Base-by-base conservation (phyloP, 192 early-diverging fungal species). In the Chytriomyces sp. region DNA sequence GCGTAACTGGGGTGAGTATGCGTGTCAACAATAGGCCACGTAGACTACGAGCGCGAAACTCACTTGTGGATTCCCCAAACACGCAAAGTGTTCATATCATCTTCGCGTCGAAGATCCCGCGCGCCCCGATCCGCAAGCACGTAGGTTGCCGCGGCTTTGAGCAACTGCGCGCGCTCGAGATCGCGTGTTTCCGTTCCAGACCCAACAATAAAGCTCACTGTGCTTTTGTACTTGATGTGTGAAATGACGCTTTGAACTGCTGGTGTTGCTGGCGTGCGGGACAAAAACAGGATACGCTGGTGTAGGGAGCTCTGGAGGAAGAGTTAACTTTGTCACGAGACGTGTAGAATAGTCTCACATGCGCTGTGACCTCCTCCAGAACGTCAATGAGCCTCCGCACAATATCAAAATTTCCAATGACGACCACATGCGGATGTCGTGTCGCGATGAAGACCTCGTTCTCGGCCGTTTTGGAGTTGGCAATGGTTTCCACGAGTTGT, bases 31-130 rank as follows among this genome's bases (percentile, higher is more conserved):
- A n/a, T n/a, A n/a, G n/a, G n/a, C n/a, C n/a, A n/a, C n/a, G n/a
- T n/a, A n/a, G n/a, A n/a, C n/a, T n/a, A n/a, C n/a, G n/a, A n/a
- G n/a, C n/a, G n/a, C n/a, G n/a, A n/a, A n/a, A n/a, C n/a, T n/a
- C n/a, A n/a, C n/a, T 81, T 77, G 31, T 89, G 85, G 28, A 92
- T 73, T 0, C 88, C 85, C 90, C 89, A 92, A 10, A 87, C 77
- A 4, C 89, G 64, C 3, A 90, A 75, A 4, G 89, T 89, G 52
- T 90, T 92, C 64, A 84, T 77, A 39, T 90, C 87, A 64, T 92
- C 90, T 82, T 92, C 88, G 26, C 81, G 75, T 12, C 77, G 69
- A 22, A 78, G 63, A 41, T 88, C 83, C 3, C 77, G 41, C 8
- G 83, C 77, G 54, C 76, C 75, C 5, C 85, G 75, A 70, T 89